phyloP scores from a whole-genome alignment of 2,329 filamentous ascomycete species.

The Colletotrichum sp. region DNA sequence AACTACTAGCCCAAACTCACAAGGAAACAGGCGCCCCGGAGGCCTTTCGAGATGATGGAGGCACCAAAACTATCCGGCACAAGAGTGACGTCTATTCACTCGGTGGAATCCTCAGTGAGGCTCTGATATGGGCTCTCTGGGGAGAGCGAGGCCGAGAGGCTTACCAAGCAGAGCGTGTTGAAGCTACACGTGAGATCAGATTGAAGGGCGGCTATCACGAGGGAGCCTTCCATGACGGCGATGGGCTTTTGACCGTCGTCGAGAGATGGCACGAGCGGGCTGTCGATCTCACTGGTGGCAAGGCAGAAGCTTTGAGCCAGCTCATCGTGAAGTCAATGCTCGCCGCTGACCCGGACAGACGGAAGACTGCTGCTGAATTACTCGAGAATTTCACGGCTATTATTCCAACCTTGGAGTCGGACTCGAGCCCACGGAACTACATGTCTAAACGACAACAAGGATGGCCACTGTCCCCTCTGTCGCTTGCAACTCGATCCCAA shows the following conservation, averaged over 20 bases:
- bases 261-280: background rate
- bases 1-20: too few relatives aligned
- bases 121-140: background rate
- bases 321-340: background rate
- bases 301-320: background rate
- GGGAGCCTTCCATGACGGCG: background rate
- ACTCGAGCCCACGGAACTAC: background rate
- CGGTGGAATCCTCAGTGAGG: background rate
- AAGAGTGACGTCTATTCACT: background rate
- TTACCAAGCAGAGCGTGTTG: background rate
- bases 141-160: background rate
- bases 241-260: background rate
- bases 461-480: too few relatives aligned
- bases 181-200: background rate
- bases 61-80: background rate
- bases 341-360: fast-evolving
- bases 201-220: background rate
- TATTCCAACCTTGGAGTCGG: background rate
- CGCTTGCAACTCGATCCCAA: too few relatives aligned
- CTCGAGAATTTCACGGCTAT: fast-evolving
- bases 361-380: fast-evolving
- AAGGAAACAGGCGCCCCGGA: background rate
- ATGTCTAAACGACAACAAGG: too few relatives aligned
- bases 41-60: background rate
- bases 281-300: background rate